These are phyloP conservation scores for Coffea canephora DNA, from an alignment of 257 asterid genomes.

Conservation along the genomic window DNA sequence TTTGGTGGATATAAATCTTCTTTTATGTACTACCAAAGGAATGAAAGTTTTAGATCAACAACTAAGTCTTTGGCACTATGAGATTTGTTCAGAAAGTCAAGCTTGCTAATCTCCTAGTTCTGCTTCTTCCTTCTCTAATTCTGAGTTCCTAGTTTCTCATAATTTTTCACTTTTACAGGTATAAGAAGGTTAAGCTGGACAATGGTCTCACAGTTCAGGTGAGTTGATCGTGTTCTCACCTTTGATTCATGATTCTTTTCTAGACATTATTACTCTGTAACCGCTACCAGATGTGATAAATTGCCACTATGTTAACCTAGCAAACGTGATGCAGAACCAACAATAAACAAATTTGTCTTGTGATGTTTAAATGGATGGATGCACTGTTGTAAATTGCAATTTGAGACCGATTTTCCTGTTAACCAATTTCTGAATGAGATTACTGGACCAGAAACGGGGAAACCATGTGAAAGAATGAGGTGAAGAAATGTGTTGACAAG, in stretches of 20 bases:
- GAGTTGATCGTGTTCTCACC: constrained; percentile 21
- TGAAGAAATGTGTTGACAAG: neutral
- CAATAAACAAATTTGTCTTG: neutral
- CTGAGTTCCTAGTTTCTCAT: neutral
- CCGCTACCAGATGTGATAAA: neutral
- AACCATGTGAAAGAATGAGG: neutral
- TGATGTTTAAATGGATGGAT: neutral
- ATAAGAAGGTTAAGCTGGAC: constrained; percentile 82
- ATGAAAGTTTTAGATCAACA: neutral
- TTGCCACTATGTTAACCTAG: neutral
- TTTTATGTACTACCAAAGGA: no score
- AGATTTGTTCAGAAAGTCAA: neutral
- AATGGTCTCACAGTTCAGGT: constrained; percentile 89
- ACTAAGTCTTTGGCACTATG: neutral
- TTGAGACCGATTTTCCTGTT: neutral
- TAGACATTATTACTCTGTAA: neutral
- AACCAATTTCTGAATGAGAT: neutral
- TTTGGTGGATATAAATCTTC: no score
- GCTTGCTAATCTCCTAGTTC: neutral
- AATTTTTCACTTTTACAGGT: constrained; percentile 40
- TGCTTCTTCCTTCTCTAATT: neutral
- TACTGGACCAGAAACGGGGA: neutral
- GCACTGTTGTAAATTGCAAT: neutral
- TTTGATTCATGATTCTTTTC: neutral
- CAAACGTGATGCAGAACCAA: neutral